Evolutionary conservation across 2,329 filamentous ascomycete genomes (phyloP), one percentile per base, ranked within the genome.

Genomic region (Colletotrichum gigasporum): DNA sequence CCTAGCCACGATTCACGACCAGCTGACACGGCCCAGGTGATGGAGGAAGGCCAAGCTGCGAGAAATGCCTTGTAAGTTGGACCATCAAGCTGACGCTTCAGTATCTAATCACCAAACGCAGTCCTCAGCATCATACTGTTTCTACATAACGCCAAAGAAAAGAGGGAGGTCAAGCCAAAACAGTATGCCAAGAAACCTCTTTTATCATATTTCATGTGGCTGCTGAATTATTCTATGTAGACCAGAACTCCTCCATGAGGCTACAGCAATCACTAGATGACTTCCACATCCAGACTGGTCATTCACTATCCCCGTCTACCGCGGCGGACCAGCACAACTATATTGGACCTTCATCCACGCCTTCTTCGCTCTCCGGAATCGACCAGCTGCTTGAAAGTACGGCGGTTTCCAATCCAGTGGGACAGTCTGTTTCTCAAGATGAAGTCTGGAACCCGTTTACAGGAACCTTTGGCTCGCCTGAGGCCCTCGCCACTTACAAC

Each of bases 31-130:
- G 5, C 5, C 1, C 5, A 60, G 57, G 57, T 10, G 39, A 60
- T n/a, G 57, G 57, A 5, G 57, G 57, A 5, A 54, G 50, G 12
- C 57, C 57, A 9, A 60, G 57, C 24, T 60, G 57, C 16, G 37
- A 60, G 2, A 60, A 54, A 9, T 60, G 57, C n/a, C 32, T 54
- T 9, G 57, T 60, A 14, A 20, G 48, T 14, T 12, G 14, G 1
- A 2, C 22, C 9, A 8, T 9, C 11, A 35, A 4, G 14, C 10
- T 26, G 26, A 16, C 14, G 12, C 12, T 4, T 18, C 9, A 14
- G 9, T 1, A 5, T 2, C 18, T 14, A 9, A 51, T 16, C n/a
- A 35, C 7, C 7, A 18, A 4, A 5, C n/a, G 6, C 12, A 60
- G 57, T 35, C 39, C 5, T 28, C 50, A 5, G 48, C 37, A 22